Evolutionary conservation across 2,329 filamentous ascomycete genomes (phyloP).

Genomic region (Ceratocystis papillata): DNA sequence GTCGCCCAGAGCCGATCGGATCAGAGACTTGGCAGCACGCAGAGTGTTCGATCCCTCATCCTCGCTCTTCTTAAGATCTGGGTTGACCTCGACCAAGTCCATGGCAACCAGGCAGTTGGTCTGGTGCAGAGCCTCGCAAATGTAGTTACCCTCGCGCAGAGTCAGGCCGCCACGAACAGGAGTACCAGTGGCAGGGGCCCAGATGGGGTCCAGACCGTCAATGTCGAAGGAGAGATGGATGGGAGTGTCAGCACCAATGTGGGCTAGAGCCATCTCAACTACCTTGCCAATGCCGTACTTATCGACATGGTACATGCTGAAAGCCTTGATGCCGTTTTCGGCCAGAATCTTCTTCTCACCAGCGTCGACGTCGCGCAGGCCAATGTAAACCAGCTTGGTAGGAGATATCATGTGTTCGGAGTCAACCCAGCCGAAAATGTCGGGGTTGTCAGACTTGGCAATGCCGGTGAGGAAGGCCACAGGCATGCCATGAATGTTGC

Average conservation of each 20-base stretch:
- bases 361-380: conserved; percentile 81
- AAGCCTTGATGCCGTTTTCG: conserved; percentile 85
- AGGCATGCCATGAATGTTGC: conserved; percentile 97
- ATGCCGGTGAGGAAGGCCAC: conserved; percentile 83
- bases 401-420: conserved; percentile 58
- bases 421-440: conserved; percentile 83
- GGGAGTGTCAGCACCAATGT: conserved; percentile 87
- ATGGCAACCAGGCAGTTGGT: conserved; percentile 68
- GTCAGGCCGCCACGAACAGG: conserved; percentile 89
- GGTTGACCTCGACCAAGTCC: conserved; percentile 76
- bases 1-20: conserved; percentile 85
- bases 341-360: conserved; percentile 86
- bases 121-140: conserved; percentile 77
- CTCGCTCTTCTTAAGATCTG: conserved; percentile 51
- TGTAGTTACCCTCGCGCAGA: conserved; percentile 90
- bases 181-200: conserved; percentile 91
- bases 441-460: conserved; percentile 60
- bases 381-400: conserved; percentile 93
- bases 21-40: conserved; percentile 77
- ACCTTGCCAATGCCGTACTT: conserved; percentile 89
- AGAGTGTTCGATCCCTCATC: conserved; percentile 68
- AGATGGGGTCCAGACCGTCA: conserved; percentile 89
- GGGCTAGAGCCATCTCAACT: conserved; percentile 95
- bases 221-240: conserved; percentile 97
- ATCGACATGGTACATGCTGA: conserved; percentile 98